Evolutionary conservation across 441 rosid species (phyloP), one percentile per base, ranked within the genome.

Genomic region (Euphorbia schlechtendalii): DNA sequence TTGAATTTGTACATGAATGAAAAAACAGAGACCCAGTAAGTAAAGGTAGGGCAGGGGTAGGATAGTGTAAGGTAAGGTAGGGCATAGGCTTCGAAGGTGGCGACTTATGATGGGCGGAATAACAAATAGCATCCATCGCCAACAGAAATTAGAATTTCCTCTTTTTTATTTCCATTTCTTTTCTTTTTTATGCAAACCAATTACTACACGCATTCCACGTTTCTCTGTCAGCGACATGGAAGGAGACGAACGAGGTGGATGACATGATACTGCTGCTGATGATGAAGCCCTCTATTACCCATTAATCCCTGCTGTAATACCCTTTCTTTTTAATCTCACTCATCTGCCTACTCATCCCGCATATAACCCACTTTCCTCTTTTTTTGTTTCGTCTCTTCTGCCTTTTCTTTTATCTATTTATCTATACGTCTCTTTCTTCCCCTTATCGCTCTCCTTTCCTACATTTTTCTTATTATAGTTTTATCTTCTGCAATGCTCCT

Each of bases 151-250:
- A 27, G 65, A 59, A 73, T 72, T 76, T 71, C 2, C n/a, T 5
- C 4, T 1, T 0, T 13, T 3, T 17, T 5, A 43, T 18, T 15
- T 2, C 17, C 1, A 11, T n/a, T 10, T 13, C 25, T 57, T 5
- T 3, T 27, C 36, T 28, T 27, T 55, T 27, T 25, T 25, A 8
- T 1, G 22, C 45, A n/a, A 53, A 51, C 15, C 15, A 2, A 61
- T 30, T 48, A 55, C 36, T 49, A 43, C 82, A 74, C 75, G 75
- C 69, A 45, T 71, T 78, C 73, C 82, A 74, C 77, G 80, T 76
- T 71, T 46, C 40, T 15, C 8, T 53, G 74, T 63, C 22, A 40
- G 46, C 32, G 5, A 13, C 14, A 40, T 13, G 30, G 0, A 15
- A 49, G 30, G 40, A 54, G 38, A 25, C 6, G 14, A 5, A 2